phyloP scores from a whole-genome alignment of 1,284 basidiomycete genomes.

The Leccinum angustisporum region DNA sequence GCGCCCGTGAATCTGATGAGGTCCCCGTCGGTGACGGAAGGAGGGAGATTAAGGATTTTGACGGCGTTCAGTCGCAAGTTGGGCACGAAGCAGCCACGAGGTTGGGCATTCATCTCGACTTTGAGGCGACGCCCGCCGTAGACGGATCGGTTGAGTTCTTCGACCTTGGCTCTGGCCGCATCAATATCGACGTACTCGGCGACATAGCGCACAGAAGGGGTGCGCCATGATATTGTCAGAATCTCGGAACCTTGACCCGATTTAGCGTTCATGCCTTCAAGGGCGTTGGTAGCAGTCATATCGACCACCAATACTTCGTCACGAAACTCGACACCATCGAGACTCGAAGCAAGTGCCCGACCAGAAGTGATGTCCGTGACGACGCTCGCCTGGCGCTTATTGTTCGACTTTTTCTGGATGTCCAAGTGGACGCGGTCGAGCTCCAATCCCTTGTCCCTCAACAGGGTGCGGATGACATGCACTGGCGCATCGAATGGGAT shows the following conservation, averaged over 20 bases:
- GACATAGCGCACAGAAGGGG: constrained; percentile 40
- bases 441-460: constrained; percentile 40
- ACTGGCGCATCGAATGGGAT: constrained; percentile 39
- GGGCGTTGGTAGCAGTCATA: constrained; percentile 35
- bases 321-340: constrained; percentile 46
- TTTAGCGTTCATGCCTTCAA: constrained; percentile 41
- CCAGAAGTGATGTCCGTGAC: constrained; percentile 41
- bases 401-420: constrained; percentile 24
- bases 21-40: constrained; percentile 23
- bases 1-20: constrained; percentile 20
- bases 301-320: constrained; percentile 41
- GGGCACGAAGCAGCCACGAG: constrained; percentile 26
- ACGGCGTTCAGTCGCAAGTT: constrained; percentile 34
- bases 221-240: constrained; percentile 45
- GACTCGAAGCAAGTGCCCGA: constrained; percentile 36
- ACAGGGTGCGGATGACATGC: constrained; percentile 40
- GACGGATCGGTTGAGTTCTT: constrained; percentile 34
- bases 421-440: constrained; percentile 34
- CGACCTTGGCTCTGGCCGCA: constrained; percentile 26
- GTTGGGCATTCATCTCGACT: constrained; percentile 40
- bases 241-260: constrained; percentile 33
- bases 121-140: constrained; percentile 43
- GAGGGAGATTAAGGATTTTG: constrained; percentile 29
- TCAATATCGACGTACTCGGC: constrained; percentile 36
- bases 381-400: constrained; percentile 37